A percentile compares a stretch with the other conserved stretches of the same genome.
Conservation (phyloP, 2,329 filamentous ascomycete genomes). For the Dactylellina cionopaga region DNA sequence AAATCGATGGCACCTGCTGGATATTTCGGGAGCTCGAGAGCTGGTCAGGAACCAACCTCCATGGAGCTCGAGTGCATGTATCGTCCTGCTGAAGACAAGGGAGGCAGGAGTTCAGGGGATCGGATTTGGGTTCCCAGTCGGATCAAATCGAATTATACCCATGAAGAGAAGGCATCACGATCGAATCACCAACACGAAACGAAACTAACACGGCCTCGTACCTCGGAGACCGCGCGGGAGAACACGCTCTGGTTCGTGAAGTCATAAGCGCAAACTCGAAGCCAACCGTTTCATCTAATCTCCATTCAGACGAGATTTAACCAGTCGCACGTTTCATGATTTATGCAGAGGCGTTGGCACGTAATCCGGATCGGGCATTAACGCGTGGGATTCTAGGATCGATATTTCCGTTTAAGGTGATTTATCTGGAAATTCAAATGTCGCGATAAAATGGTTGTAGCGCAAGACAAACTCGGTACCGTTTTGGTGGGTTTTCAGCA, state of each 20-base stretch:
- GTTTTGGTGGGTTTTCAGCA: conserved; percentile 26
- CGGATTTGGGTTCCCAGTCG: neutral
- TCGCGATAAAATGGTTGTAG: conserved; percentile 4
- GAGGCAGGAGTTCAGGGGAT: neutral
- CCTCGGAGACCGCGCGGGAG: neutral
- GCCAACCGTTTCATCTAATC: conserved; percentile 17
- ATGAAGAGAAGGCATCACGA: conserved; percentile 21
- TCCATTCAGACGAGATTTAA: neutral
- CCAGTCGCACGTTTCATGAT: conserved; percentile 19
- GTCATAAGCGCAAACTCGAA: conserved; percentile 14
- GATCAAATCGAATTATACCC: neutral
- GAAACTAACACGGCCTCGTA: conserved; percentile 36
- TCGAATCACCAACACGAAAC: conserved; percentile 31
- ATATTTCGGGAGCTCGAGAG: too few species aligned
- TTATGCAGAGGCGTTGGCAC: neutral
- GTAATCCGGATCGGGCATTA: conserved; percentile 18
- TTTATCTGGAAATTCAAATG: conserved; percentile 12
- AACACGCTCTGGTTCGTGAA: conserved; percentile 43
- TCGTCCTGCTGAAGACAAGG: neutral
- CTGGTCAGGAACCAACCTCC: too few species aligned
- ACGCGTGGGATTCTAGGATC: conserved; percentile 23
- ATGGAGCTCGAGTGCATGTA: too few species aligned
- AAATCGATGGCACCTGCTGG: too few species aligned
- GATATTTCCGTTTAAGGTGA: conserved; percentile 26
- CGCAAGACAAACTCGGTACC: conserved; percentile 44